A percentile compares a stretch with the other conserved stretches of the same genome.
phyloP scores from a whole-genome alignment of 2,329 filamentous ascomycete species.

The Verruconis gallopava region DNA sequence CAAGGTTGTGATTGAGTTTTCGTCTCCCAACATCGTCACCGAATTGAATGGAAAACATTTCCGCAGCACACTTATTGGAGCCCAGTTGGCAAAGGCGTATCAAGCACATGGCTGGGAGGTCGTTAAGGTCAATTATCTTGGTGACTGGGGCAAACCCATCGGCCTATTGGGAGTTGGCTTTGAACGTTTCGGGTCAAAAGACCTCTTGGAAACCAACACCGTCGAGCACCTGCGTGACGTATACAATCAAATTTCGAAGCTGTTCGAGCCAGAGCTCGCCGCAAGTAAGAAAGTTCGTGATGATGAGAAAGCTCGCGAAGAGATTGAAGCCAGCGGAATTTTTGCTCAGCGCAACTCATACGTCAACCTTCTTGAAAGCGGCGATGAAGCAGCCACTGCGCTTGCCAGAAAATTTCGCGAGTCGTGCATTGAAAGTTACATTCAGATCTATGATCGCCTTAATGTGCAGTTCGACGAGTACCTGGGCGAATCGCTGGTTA shows the following conservation, averaged over 20 bases:
- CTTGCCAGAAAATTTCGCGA: slow-evolving; percentile 56
- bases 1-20: slow-evolving; percentile 54
- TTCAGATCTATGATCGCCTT: slow-evolving; percentile 54
- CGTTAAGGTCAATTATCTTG: slow-evolving; percentile 50
- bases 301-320: slow-evolving; percentile 15
- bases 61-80: slow-evolving; percentile 53
- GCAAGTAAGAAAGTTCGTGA: slow-evolving; percentile 41
- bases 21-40: slow-evolving; percentile 63
- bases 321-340: slow-evolving; percentile 21
- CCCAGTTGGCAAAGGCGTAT: slow-evolving; percentile 48
- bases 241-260: slow-evolving; percentile 51
- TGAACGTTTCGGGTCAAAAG: slow-evolving; percentile 52
- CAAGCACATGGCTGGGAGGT: slow-evolving; percentile 49
- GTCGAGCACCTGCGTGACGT: slow-evolving; percentile 60
- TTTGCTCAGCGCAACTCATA: slow-evolving; percentile 32
- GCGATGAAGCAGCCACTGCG: slow-evolving; percentile 45
- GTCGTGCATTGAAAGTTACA: slow-evolving; percentile 53
- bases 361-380: slow-evolving; percentile 59
- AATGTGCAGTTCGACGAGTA: slow-evolving; percentile 61
- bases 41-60: slow-evolving; percentile 55
- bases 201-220: slow-evolving; percentile 48
- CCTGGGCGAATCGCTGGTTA: slow-evolving; percentile 62
- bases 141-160: slow-evolving; percentile 55
- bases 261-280: slow-evolving; percentile 47
- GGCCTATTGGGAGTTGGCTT: slow-evolving; percentile 52